Evolutionary conservation across 768 basidiomycete genomes (phyloP).

Genomic region (Neoboletus brunneissimus): DNA sequence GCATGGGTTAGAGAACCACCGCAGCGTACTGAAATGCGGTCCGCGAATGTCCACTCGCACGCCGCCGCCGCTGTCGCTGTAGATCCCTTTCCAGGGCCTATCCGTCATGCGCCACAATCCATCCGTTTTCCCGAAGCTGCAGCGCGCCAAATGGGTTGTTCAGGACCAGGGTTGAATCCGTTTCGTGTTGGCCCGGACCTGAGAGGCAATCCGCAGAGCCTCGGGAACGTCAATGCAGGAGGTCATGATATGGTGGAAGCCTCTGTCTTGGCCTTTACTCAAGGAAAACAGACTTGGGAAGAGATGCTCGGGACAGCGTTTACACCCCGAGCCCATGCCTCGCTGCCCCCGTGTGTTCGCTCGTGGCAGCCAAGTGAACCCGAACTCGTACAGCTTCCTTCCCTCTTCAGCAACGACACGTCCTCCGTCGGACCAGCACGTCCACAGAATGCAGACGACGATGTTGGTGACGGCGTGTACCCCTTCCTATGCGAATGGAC

Average conservation of each 20-base stretch:
- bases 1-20: background rate
- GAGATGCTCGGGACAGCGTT: background rate
- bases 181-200: background rate
- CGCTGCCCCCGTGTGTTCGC: background rate
- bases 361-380: background rate
- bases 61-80: background rate
- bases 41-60: background rate
- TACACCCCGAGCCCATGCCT: background rate
- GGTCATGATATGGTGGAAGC: background rate
- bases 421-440: background rate
- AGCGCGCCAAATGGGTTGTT: background rate
- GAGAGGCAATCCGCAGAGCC: background rate
- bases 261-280: background rate
- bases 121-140: background rate
- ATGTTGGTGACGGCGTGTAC: conserved; percentile 4
- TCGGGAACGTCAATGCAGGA: background rate
- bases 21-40: background rate
- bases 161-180: background rate
- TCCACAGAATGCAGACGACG: background rate
- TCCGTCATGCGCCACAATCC: background rate
- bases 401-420: background rate
- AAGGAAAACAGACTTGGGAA: conserved; percentile 9
- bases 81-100: background rate
- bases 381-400: background rate
- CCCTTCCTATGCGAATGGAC: conserved; percentile 22